Evolutionary conservation across 345 rosid genomes (phyloP), one percentile per base, ranked within the genome.

Genomic region (Lepidium aucheri): DNA sequence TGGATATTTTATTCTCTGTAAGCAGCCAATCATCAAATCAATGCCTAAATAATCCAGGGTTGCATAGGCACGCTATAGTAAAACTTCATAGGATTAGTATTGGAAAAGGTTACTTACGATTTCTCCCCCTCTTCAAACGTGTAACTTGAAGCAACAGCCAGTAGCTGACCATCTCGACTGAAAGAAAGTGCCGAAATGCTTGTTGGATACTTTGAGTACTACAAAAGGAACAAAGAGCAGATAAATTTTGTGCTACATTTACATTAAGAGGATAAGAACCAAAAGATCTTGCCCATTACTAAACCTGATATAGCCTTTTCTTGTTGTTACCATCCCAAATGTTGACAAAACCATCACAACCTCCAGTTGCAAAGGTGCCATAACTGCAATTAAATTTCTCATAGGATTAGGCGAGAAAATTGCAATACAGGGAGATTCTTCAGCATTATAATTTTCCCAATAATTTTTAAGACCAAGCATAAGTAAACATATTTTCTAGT

Each of bases 301-400:
- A 39, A 74, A 95, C 99, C 88, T 95, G 99, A 74, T 95, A 91
- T 52, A 95, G 87, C 79, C 99, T 84, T 86, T 91, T 95, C 77
- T 95, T 95, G 82, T 95, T 95, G 86, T 89, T 89, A 20, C 99
- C 96, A 63, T 95, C 99, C 99, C 96, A 95, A 1, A 91, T 91
- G 38, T 95, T 91, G 32, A 91, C 94, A 59, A 85, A 95, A 75
- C 99, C 99, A 76, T 95, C 97, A 76, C 97, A 91, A 8, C 99
- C 97, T 69, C 99, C 99, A 8, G 97, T 91, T 39, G 94, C 99
- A 83, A 95, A 95, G 49, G 99, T 95, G 43, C 99, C 99, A 79
- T 95, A 95, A 32, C 97, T 95, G 83, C 79, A 75, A 15, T 38
- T 55, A 28, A 68, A 68, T 66, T 51, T 34, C 14, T 55, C 30